Evolutionary conservation across 2,329 filamentous ascomycete species (phyloP), one percentile per base, ranked within the genome.

Genomic region (Curvularia sp.): DNA sequence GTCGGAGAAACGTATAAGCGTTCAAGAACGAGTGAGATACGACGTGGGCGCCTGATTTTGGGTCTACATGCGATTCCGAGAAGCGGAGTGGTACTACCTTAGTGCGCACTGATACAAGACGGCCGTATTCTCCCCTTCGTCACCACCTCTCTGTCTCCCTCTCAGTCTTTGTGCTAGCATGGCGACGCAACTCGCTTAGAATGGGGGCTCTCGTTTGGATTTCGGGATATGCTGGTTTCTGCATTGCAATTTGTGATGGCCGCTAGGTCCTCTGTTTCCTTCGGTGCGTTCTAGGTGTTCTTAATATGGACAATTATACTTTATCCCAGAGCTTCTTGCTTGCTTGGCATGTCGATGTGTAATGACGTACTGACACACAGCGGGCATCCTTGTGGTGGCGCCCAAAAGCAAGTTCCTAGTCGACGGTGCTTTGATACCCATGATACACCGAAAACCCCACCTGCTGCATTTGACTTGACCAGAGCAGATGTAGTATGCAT

Each of bases 211-310:
- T 65, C 57, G 65, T 71, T 63, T 73, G 71, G 70, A 72, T 71
- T 69, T 67, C 60, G 62, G 62, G 60, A 65, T 65, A 48, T 68
- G 60, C 64, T 67, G 66, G 58, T 64, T 55, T 55, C 58, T 64
- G 57, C 61, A 58, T 61, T 63, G 60, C 61, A 69, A 69, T 63
- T 70, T 72, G 69, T 71, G 68, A 68, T 70, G 68, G 66, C 65
- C 66, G 64, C 60, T 61, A 58, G 67, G 57, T 62, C 48, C 56
- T 47, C 44, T 60, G 57, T 58, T 64, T 58, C 56, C 49, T 62
- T 56, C 35, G 63, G 62, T 63, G 58, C 65, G 64, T 57, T 63
- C 49, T 66, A 64, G 67, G 65, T 68, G 65, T 68, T 63, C 57
- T 65, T 70, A 71, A 66, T 67, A 48, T 63, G 61, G 62, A 63